Conservation (phyloP, 73 alveolate genomes). For the Tetrahymena malaccensis region DNA sequence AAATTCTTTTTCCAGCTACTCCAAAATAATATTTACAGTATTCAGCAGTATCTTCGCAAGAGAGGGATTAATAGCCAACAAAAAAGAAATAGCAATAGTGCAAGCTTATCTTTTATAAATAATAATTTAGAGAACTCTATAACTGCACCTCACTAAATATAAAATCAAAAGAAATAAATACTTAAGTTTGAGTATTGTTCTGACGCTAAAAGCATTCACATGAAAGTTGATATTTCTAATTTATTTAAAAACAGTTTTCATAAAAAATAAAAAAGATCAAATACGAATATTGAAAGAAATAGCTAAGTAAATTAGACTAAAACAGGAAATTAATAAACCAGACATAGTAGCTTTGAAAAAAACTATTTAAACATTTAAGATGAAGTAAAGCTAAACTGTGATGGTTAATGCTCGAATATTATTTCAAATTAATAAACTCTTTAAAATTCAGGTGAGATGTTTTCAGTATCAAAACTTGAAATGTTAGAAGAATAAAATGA, state of each 20-base stretch:
- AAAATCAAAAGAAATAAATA: not conserved
- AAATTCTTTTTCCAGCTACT: not conserved
- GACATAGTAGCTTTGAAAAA: not conserved
- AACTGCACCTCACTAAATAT: not conserved
- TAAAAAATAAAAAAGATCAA: no score
- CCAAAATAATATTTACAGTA: not conserved
- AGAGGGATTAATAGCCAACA: not conserved
- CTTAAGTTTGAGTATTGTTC: not conserved
- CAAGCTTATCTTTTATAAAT: not conserved
- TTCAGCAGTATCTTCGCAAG: not conserved
- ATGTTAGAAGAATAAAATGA: not conserved
- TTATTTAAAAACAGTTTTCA: not conserved
- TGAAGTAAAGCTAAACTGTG: not conserved
- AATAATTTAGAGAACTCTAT: not conserved
- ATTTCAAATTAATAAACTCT: not conserved
- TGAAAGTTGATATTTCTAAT: not conserved
- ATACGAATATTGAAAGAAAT: not conserved
- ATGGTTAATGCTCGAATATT: not conserved
- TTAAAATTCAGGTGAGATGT: not conserved
- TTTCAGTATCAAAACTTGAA: not conserved
- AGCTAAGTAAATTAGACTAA: not conserved
- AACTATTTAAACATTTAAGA: not conserved
- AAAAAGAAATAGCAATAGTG: not conserved
- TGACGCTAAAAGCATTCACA: not conserved
- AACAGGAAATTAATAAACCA: no score